Evolutionary conservation across 305 asterid genomes (phyloP), one percentile per base, ranked within the genome.

Genomic region (Fraxinus xanthoxyloides): DNA sequence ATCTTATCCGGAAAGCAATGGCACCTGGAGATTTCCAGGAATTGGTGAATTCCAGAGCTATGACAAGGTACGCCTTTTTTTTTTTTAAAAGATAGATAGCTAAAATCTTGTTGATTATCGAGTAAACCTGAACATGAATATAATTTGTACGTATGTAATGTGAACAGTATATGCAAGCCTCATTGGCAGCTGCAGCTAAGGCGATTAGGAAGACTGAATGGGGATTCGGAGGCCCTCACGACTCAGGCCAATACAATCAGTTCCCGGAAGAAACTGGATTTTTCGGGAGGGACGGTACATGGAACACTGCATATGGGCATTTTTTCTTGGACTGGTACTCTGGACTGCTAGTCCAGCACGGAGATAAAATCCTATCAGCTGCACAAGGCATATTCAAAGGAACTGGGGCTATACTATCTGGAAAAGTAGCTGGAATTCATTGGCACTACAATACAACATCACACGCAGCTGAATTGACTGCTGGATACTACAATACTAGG

Each of bases 31-130:
- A 79, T 94, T 92, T 77, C 97, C 98, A 1, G 97, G 98, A 85
- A 92, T 95, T 32, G 98, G 98, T 19, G 99, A 94, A 87, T 95
- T 94, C 85, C 99, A 95, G 61, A 92, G 97, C 89, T 92, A 92
- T 72, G 98, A 94, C 89, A 92, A 92, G 99, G 98, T 92, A 75
- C 34, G 15, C 36, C 0, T 56, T 61, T 31, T 10, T 40, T 40
- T 9, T 40, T 70, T 31, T 9, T 43, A n/a, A n/a, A n/a, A n/a
- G n/a, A n/a, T n/a, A n/a, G 59, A 48, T 12, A 12, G 13, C 54
- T 43, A 43, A 43, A 43, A 43, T 43, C n/a, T 43, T 12, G n/a
- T 43, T 43, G 4, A 43, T 48, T 48, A 48, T 48, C 59, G 21
- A 15, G n/a, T 48, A 17, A 48, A 4, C 1, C 5, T 48, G 59